Evolutionary conservation across 805 yeast species (phyloP).

Genomic region (Kazachstania africana): DNA sequence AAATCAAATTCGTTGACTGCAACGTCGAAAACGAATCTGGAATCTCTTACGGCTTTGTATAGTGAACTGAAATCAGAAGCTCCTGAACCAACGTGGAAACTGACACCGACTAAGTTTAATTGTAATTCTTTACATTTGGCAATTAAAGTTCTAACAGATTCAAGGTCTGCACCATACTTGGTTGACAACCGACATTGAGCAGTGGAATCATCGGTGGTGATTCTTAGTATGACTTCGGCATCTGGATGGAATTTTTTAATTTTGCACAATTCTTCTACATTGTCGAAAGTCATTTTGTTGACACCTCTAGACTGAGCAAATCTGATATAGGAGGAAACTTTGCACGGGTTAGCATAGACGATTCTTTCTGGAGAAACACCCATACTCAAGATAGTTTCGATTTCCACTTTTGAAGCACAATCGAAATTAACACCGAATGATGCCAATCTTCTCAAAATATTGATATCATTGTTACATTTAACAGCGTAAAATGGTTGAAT

Average conservation of each 20-base stretch:
- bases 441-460: constrained; percentile 46
- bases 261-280: constrained; percentile 72
- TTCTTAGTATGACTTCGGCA: constrained; percentile 62
- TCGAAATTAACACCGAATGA: constrained; percentile 69
- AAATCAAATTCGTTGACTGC: constrained; percentile 37
- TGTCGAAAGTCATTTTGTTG: constrained; percentile 78
- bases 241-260: constrained; percentile 55
- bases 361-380: constrained; percentile 59
- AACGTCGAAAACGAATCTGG: constrained; percentile 53
- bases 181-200: constrained; percentile 81
- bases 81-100: constrained; percentile 95
- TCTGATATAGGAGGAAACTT: constrained; percentile 70
- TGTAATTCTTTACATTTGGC: constrained; percentile 48
- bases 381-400: constrained; percentile 47
- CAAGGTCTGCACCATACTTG: constrained; percentile 74
- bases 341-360: constrained; percentile 90
- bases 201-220: constrained; percentile 78
- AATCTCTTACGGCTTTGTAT: constrained; percentile 59
- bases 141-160: constrained; percentile 42
- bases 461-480: constrained; percentile 73
- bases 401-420: constrained; percentile 86
- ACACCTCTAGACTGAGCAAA: constrained; percentile 50
- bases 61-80: constrained; percentile 62
- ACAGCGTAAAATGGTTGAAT: constrained; percentile 89
- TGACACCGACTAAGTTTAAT: constrained; percentile 68